Base-by-base conservation (phyloP, 2,329 filamentous ascomycete genomes). In the Xylariaceae sp. region DNA sequence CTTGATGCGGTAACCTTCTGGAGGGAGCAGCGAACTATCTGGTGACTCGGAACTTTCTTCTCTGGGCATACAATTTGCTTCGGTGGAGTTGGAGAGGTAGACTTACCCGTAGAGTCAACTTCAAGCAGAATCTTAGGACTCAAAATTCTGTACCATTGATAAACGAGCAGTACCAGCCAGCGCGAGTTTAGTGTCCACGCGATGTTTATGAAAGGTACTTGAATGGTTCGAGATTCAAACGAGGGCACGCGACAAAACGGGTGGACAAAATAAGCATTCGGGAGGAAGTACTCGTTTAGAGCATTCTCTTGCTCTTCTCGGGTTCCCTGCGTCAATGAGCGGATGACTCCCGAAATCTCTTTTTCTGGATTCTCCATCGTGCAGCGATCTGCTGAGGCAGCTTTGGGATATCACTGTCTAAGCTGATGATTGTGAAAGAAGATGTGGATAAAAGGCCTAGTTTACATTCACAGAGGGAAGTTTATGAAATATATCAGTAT, bases 141-240 rank as follows among this genome's bases (percentile, higher is more conserved):
- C 69, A 96, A 79, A 62, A 94, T 89, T 69, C 92, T 91, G 74
- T 96, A 94, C 90, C 89, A 93, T 36, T 86, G 84, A 69, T 91
- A 96, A 54, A 96, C 87, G 65, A 82, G 80, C 44, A 83, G 76
- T 16, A 96, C 80, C 5, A 90, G 70, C 75, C 81, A 85, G 39
- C 90, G 81, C 8, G 89, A 93, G 61, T 87, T 84, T 21, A 84
- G 53, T 1, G 67, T 65, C 49, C 39, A 48, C 11, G 69, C 72
- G 5, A 7, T 12, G 19, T 49, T 48, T 23, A 19, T 41, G 0
- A 78, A 63, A 2, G 80, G 65, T 12, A 60, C 12, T 1, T 78
- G 81, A 1, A 83, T 46, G 2, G 69, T 56, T 26, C 75, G 62
- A 16, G 77, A 70, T 3, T 71, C 69, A 62, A 86, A 83, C 6